Percentiles rank a stretch among this genome's conserved stretches.
These are phyloP conservation scores for Elsinoe arachidis DNA, from an alignment of 2,329 filamentous ascomycete genomes.

Conservation along the genomic window DNA sequence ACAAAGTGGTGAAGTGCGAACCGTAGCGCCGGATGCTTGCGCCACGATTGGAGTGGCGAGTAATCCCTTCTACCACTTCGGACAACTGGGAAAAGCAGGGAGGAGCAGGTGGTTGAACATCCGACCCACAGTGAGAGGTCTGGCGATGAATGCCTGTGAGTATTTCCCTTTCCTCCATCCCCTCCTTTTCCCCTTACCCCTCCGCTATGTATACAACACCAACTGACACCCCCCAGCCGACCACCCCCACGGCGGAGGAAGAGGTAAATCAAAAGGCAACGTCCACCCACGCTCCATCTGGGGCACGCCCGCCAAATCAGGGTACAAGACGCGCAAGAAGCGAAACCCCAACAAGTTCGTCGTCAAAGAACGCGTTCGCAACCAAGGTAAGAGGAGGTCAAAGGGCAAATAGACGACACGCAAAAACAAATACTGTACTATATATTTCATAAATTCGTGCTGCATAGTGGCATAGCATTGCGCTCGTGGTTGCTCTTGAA, in stretches of 20 bases:
- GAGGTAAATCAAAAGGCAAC: slow-evolving; percentile 99
- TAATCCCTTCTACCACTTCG: slow-evolving; percentile 85
- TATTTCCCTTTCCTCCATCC: slow-evolving; percentile 14
- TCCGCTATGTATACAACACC: too few species aligned
- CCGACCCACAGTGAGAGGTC: slow-evolving; percentile 86
- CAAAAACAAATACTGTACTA: not conserved
- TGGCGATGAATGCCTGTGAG: slow-evolving; percentile 94
- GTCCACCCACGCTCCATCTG: slow-evolving; percentile 90
- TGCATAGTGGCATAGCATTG: not conserved
- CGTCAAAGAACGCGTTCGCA: slow-evolving; percentile 71
- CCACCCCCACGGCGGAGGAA: slow-evolving; percentile 96
- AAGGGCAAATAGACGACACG: slow-evolving; percentile 21
- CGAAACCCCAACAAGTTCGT: slow-evolving; percentile 88
- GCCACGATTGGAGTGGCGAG: slow-evolving; percentile 91
- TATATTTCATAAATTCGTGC: slow-evolving; percentile 9
- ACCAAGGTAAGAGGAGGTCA: slow-evolving; percentile 75
- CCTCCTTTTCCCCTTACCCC: not conserved
- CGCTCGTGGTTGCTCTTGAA: too few species aligned
- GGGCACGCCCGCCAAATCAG: slow-evolving; percentile 82
- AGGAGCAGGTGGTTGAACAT: slow-evolving; percentile 90
- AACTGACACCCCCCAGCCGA: slow-evolving; percentile 49
- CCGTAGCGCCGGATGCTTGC: slow-evolving; percentile 83
- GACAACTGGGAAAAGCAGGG: slow-evolving; percentile 89
- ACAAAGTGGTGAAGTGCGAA: slow-evolving; percentile 86
- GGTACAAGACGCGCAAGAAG: slow-evolving; percentile 85